Conservation (phyloP, 345 rosid genomes). For the Kernera saxatilis region DNA sequence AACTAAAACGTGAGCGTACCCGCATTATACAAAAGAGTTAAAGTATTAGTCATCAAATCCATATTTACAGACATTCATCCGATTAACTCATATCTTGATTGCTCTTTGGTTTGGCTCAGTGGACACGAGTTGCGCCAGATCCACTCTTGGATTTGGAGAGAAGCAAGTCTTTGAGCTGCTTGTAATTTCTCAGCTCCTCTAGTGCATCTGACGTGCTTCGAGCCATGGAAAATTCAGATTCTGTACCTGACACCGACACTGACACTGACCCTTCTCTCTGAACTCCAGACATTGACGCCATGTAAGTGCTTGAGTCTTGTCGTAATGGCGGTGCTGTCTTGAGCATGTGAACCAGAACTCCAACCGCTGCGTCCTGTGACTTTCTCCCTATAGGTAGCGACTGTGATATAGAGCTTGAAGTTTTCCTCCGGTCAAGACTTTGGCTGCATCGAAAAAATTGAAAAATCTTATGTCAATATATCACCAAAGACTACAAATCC, state of each 20-base stretch:
- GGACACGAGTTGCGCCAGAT: constrained; percentile 41
- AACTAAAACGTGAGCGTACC: constrained; percentile 1
- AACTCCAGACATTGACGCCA: constrained; percentile 40
- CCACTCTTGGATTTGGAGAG: constrained; percentile 53
- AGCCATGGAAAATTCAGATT: constrained; percentile 66
- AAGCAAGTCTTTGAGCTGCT: constrained; percentile 74
- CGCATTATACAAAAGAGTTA: not conserved
- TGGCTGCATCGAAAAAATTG: constrained; percentile 31
- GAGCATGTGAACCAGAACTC: constrained; percentile 74
- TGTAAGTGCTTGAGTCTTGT: constrained; percentile 66
- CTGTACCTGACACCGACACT: constrained; percentile 40
- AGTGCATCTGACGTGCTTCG: constrained; percentile 71
- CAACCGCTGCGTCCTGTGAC: constrained; percentile 92
- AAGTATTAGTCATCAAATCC: constrained; percentile 4
- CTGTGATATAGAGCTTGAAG: constrained; percentile 41
- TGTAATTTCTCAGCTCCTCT: constrained; percentile 76
- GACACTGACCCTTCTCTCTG: constrained; percentile 46
- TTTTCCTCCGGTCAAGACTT: constrained; percentile 40
- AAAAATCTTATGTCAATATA: not conserved
- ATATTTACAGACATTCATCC: constrained; percentile 14
- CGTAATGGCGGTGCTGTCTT: constrained; percentile 74
- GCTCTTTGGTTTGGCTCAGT: constrained; percentile 12
- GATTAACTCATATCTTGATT: not conserved
- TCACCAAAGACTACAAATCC: not conserved
- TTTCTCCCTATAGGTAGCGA: constrained; percentile 42